A percentile compares a stretch with the other conserved stretches of the same genome.
Conservation (phyloP, 371 early-diverging fungal species). For the Mucor saturninus region DNA sequence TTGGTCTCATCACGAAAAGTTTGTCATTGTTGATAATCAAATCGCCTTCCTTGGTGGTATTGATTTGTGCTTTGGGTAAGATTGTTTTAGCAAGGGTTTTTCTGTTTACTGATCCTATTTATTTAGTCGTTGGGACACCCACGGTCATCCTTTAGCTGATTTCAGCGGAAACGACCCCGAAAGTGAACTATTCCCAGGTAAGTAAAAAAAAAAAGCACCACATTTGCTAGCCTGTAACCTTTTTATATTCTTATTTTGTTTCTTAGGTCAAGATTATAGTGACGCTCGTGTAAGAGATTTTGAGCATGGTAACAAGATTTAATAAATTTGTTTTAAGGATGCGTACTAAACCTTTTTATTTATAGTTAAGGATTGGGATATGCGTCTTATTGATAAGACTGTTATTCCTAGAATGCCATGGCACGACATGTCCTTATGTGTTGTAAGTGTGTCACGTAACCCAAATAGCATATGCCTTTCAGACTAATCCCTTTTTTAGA, state of each 20-base stretch:
- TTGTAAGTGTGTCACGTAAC: slow-evolving; percentile 48
- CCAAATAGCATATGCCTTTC: slow-evolving; percentile 5
- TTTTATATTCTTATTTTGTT: slow-evolving; percentile 5
- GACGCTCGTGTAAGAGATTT: slow-evolving; percentile 94
- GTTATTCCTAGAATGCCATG: slow-evolving; percentile 91
- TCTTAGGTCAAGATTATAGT: slow-evolving; percentile 84
- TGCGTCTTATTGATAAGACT: slow-evolving; percentile 67
- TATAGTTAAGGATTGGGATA: slow-evolving; percentile 64
- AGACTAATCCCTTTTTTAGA: slow-evolving; percentile 27
- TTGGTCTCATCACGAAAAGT: slow-evolving; percentile 79
- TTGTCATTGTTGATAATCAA: slow-evolving; percentile 82
- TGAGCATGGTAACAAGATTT: slow-evolving; percentile 58
- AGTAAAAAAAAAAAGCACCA: background rate
- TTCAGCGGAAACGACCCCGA: slow-evolving; percentile 37
- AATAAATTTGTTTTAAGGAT: too few species aligned
- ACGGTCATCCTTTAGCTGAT: slow-evolving; percentile 83
- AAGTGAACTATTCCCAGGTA: slow-evolving; percentile 49
- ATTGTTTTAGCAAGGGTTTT: background rate
- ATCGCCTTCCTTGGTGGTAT: slow-evolving; percentile 94
- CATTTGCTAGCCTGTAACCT: slow-evolving; percentile 7
- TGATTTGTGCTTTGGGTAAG: slow-evolving; percentile 87
- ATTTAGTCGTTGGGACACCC: slow-evolving; percentile 83
- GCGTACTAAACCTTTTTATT: background rate
- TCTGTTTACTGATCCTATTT: too few species aligned
- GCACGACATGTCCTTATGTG: slow-evolving; percentile 89